Conservation (phyloP, 371 early-diverging fungal species). For the Saksenaea oblongispora region DNA sequence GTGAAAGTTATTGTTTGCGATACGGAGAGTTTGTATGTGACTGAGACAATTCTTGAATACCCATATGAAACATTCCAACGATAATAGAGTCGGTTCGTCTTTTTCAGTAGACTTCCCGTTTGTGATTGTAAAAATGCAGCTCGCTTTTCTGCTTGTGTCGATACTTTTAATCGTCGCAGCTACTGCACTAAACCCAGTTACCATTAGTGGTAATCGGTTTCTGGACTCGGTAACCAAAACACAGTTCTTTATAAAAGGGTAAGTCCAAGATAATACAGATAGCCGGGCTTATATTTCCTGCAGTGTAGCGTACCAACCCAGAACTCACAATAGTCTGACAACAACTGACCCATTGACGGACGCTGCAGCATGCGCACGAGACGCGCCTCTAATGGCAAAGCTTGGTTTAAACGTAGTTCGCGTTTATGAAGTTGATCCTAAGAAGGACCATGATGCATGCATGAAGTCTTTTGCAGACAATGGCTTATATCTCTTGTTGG, state of each 20-base stretch:
- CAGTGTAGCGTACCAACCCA: constrained; percentile 77
- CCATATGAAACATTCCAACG: background rate
- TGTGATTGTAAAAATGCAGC: background rate
- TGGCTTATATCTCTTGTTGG: constrained; percentile 75
- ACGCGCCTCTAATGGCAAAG: constrained; percentile 66
- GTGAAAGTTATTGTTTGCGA: background rate
- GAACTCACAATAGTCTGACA: constrained; percentile 18
- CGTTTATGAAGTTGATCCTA: constrained; percentile 76
- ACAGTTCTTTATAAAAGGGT: constrained; percentile 81
- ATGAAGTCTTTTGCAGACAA: constrained; percentile 71
- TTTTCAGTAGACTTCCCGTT: background rate
- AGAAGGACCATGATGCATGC: constrained; percentile 69
- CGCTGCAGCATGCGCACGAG: constrained; percentile 62
- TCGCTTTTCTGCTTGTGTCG: background rate
- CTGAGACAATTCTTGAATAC: background rate
- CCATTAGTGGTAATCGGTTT: constrained; percentile 71
- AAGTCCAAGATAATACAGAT: background rate
- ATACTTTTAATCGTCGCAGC: constrained; percentile 10
- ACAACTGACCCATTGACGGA: constrained; percentile 67
- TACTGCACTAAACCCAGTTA: constrained; percentile 58
- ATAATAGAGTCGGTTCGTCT: background rate
- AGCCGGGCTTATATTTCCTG: background rate
- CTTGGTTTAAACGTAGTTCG: constrained; percentile 77
- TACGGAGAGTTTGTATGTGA: background rate
- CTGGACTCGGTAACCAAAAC: constrained; percentile 72